These are phyloP conservation scores for Aspergillus sp. DNA, from an alignment of 2,329 filamentous ascomycete genomes.

Conservation along the genomic window DNA sequence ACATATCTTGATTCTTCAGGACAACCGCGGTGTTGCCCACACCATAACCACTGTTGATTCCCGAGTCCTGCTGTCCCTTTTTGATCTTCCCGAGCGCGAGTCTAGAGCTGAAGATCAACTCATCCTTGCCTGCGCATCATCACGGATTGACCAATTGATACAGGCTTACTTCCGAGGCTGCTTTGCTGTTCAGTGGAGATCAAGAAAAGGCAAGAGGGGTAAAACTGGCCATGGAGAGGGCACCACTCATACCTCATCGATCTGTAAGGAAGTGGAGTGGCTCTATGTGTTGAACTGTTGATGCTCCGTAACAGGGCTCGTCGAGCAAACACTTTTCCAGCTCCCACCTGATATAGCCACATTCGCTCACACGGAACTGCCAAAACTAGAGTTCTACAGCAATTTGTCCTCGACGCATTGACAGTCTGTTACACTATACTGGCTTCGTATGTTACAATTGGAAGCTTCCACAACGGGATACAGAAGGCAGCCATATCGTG, in stretches of 20 bases:
- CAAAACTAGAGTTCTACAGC: neutral
- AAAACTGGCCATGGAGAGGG: neutral
- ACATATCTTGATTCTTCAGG: neutral
- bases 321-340: neutral
- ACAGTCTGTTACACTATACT: neutral
- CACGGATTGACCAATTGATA: neutral
- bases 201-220: slow-evolving; percentile 2
- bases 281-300: neutral
- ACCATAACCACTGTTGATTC: neutral
- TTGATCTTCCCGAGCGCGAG: neutral
- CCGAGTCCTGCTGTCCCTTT: neutral
- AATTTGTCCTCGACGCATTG: neutral
- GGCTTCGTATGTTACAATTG: neutral
- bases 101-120: slow-evolving; percentile 4
- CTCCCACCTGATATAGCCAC: slow-evolving; percentile 4
- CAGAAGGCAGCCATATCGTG: neutral
- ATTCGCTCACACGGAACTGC: slow-evolving; percentile 2
- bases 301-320: neutral
- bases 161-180: slow-evolving; percentile 1
- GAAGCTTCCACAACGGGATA: neutral
- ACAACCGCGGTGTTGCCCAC: neutral
- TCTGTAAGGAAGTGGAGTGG: neutral
- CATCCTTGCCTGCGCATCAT: slow-evolving; percentile 1
- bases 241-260: neutral
- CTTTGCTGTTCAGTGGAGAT: slow-evolving; percentile 8